Percentiles rank a stretch among this genome's conserved stretches.
Conservation (phyloP, 441 rosid genomes). For the Populus trichocarpa region DNA sequence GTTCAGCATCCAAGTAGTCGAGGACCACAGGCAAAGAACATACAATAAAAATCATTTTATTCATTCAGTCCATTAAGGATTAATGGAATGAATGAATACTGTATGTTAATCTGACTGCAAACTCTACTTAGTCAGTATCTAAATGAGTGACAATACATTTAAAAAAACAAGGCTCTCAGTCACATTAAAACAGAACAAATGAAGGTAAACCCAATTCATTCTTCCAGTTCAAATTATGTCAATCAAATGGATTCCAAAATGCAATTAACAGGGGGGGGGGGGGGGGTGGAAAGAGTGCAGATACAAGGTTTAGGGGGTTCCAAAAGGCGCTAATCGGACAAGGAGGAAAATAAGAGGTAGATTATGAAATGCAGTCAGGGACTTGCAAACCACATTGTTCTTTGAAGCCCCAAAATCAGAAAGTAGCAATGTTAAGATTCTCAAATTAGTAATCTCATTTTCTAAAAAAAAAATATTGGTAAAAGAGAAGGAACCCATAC, state of each 20-base stretch:
- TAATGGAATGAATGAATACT: neutral
- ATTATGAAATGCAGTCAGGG: too few relatives aligned
- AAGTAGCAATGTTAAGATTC: neutral
- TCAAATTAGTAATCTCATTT: neutral
- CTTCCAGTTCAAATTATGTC: neutral
- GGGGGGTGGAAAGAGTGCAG: neutral
- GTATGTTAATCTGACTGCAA: neutral
- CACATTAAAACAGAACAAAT: neutral
- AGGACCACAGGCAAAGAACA: neutral
- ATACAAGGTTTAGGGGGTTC: neutral
- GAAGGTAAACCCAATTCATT: neutral
- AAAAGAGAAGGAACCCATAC: neutral
- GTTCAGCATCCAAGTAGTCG: constrained; percentile 2
- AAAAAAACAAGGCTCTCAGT: neutral
- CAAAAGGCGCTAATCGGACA: neutral
- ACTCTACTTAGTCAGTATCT: neutral
- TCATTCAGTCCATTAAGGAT: neutral
- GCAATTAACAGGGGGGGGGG: neutral
- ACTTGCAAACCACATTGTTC: neutral
- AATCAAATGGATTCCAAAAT: neutral
- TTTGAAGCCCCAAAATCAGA: neutral
- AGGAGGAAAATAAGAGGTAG: too few relatives aligned
- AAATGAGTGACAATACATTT: neutral
- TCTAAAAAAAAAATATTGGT: neutral
- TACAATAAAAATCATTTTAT: neutral